Conservation (phyloP, 768 basidiomycete species). For the Boletus rufocinnamomeus region DNA sequence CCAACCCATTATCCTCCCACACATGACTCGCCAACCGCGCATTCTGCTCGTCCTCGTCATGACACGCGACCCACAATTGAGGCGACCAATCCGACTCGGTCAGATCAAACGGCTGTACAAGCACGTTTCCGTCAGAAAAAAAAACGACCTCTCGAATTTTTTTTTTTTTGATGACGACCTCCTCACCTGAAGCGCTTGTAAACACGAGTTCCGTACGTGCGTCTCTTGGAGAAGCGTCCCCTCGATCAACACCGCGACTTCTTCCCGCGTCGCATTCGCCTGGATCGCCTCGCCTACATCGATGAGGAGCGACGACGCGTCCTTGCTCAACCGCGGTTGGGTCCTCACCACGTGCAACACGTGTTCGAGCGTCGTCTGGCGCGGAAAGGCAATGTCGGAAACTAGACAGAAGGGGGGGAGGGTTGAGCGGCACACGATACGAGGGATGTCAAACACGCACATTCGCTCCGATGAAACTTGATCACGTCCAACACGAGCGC, state of each 20-base stretch:
- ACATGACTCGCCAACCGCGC: constrained; percentile 73
- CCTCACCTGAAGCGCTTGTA: constrained; percentile 85
- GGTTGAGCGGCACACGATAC: constrained; percentile 8
- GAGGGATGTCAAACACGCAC: constrained; percentile 19
- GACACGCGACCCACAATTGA: constrained; percentile 83
- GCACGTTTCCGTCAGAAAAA: neutral
- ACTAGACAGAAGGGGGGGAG: constrained; percentile 44
- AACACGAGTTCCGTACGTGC: constrained; percentile 81
- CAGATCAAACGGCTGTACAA: constrained; percentile 82
- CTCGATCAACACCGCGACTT: constrained; percentile 63
- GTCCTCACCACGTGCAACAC: constrained; percentile 72
- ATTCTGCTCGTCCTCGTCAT: constrained; percentile 91
- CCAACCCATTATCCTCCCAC: constrained; percentile 96
- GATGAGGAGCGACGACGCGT: constrained; percentile 77
- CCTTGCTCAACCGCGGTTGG: constrained; percentile 81
- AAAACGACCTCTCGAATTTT: too few relatives aligned
- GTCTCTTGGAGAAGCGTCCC: constrained; percentile 86
- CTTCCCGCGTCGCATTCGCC: constrained; percentile 58
- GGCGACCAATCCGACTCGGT: constrained; percentile 94
- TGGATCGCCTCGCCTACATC: constrained; percentile 82
- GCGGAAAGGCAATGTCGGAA: constrained; percentile 69
- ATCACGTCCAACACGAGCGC: constrained; percentile 55
- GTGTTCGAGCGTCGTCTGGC: constrained; percentile 63
- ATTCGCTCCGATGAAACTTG: constrained; percentile 36
- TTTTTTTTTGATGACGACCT: too few relatives aligned